Base-by-base conservation (phyloP, 2,329 filamentous ascomycete species). In the Cyclaneusma minus region DNA sequence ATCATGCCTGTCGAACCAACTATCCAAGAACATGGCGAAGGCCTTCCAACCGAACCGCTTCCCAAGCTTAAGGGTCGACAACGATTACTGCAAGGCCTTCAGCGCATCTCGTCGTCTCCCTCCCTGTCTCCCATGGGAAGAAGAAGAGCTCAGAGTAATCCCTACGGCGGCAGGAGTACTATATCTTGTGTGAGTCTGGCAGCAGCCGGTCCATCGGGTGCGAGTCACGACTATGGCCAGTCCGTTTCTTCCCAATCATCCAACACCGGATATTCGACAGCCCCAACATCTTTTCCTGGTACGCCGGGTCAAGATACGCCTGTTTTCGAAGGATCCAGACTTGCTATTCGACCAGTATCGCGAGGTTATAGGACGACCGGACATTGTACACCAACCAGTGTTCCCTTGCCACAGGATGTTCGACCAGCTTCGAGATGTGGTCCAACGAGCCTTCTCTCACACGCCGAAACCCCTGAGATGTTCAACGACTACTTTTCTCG, bases 81-180 rank as follows among this genome's bases (percentile, higher is more conserved):
- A 13, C 44, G 39, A 25, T 33, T 50, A 17, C 31, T 47, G 15
- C 36, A 44, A 23, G 35, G 38, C 13, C 35, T 50, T 2, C 42
- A 49, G 28, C 42, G 45, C 23, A 47, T 49, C 16, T 48, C 45
- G 4, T 49, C 48, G 4, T 49, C 47, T 2, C 44, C 44, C 13
- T 44, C 47, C 25, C 36, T 48, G 8, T 36, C 34, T 24, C 40
- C 45, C 24, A 27, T 46, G 2, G 30, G 41, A 27, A 34, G 43
- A 11, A 45, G 29, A 29, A 30, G 44, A 30, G 41, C 43, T 13
- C 31, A 29, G 3, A 49, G 40, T 29, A 44, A 35, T 35, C 44
- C 44, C 32, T 47, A 48, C 29, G 27, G 30, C 19, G 32, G 36
- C 14, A 41, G 43, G 35, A 35, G 34, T 14, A 35, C 38, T 17